phyloP scores from a whole-genome alignment of 768 basidiomycete genomes.

The Tulasnella sp. region DNA sequence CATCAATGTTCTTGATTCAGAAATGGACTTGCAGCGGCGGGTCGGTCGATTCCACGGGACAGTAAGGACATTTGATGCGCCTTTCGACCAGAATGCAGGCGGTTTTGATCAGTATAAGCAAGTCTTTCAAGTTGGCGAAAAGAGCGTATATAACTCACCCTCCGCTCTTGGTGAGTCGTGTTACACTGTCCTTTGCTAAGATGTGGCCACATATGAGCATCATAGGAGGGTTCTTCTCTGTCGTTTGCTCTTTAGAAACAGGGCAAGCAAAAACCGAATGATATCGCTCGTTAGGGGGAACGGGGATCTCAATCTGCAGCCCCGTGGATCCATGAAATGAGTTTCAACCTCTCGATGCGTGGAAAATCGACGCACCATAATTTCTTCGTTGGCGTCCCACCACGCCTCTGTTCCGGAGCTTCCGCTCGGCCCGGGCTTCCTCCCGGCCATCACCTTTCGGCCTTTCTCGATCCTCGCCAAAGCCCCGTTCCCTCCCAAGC shows the following conservation, averaged over 20 bases:
- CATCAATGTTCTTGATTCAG: too few relatives aligned
- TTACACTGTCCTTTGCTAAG: constrained; percentile 82
- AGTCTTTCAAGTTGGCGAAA: not conserved
- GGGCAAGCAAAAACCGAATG: constrained; percentile 97
- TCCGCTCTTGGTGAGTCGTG: constrained; percentile 77
- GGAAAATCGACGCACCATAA: constrained; percentile 74
- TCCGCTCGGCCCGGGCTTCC: constrained; percentile 52
- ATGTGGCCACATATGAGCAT: constrained; percentile 97
- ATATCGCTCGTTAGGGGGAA: constrained; percentile 78
- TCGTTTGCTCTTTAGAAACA: constrained; percentile 95
- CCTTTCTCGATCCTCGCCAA: constrained; percentile 90
- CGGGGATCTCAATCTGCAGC: constrained; percentile 86
- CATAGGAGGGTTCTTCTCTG: constrained; percentile 90
- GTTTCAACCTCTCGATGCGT: too few relatives aligned
- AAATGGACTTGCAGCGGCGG: constrained; percentile 16
- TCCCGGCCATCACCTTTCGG: constrained; percentile 82
- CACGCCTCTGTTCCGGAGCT: too few relatives aligned
- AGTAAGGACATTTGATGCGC: constrained; percentile 94
- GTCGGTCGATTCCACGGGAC: constrained; percentile 52
- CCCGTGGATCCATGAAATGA: too few relatives aligned
- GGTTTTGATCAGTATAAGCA: not conserved
- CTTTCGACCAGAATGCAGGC: constrained; percentile 32
- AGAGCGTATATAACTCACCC: constrained; percentile 44
- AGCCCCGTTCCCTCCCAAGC: constrained; percentile 87
- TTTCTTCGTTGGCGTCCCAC: constrained; percentile 80